A percentile compares a stretch with the other conserved stretches of the same genome.
phyloP scores from a whole-genome alignment of 768 basidiomycete species.

The Tulasnella sp. region DNA sequence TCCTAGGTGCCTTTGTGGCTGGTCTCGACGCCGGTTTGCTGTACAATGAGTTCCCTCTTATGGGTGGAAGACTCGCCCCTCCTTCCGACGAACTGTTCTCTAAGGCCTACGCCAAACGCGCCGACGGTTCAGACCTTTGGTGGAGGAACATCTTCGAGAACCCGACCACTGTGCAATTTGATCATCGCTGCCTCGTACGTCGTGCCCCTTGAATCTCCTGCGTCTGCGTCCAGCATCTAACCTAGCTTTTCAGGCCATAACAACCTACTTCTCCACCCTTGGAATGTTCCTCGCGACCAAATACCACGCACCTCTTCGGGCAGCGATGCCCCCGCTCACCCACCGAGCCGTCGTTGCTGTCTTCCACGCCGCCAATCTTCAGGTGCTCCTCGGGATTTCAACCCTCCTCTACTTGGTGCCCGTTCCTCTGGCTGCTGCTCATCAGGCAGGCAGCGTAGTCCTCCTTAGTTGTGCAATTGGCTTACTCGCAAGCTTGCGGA shows the following conservation, averaged over 20 bases:
- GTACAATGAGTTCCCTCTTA: constrained; percentile 98
- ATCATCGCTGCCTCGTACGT: constrained; percentile 87
- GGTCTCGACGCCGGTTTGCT: constrained; percentile 93
- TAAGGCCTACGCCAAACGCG: constrained; percentile 61
- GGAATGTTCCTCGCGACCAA: constrained; percentile 57
- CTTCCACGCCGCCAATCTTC: constrained; percentile 78
- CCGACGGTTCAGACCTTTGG: constrained; percentile 74
- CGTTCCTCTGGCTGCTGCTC: constrained; percentile 82
- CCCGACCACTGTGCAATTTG: constrained; percentile 94
- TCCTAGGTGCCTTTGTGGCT: constrained; percentile 90
- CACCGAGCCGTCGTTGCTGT: constrained; percentile 51
- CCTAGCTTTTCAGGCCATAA: constrained; percentile 56
- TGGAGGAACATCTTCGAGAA: constrained; percentile 98
- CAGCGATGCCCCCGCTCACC: constrained; percentile 57
- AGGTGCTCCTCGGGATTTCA: constrained; percentile 69
- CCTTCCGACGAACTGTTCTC: constrained; percentile 80
- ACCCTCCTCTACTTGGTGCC: constrained; percentile 93
- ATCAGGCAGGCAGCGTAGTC: constrained; percentile 92
- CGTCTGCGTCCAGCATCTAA: background rate
- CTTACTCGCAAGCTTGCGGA: constrained; percentile 62
- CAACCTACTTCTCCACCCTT: constrained; percentile 71
- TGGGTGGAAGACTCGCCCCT: constrained; percentile 85
- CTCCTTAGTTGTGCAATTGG: constrained; percentile 81
- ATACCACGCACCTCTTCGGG: constrained; percentile 45
- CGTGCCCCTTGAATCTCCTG: background rate